Evolutionary conservation across 2,329 filamentous ascomycete genomes (phyloP), one percentile per base, ranked within the genome.

Genomic region (Botrytis galanthina): DNA sequence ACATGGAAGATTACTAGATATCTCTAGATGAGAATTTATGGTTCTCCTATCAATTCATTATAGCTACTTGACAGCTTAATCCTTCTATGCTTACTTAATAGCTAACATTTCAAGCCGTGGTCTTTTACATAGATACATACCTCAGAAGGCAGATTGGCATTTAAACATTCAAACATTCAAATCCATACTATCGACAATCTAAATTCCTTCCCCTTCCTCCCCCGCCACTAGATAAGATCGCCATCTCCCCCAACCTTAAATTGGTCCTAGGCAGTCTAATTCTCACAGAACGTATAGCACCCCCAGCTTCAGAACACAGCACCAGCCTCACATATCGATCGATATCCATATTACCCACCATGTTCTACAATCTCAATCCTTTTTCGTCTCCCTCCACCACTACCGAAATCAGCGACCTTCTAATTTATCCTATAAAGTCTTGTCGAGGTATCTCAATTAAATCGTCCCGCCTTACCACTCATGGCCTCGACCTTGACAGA

Each of bases 351-450:
- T 9, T 26, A 57, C 26, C n/a, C 61, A 37, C 18, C 2, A 71
- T 73, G 68, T 6, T 73, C 20, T 26, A 42, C 14, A 59, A 60
- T 48, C n/a, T 77, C 46, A 75, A 75, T 57, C 75, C 75, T 4
- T 77, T 76, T 22, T 59, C 75, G n/a, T 35, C 66, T 37, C 57
- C 73, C 9, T 67, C 66, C 26, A 67, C 72, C 37, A 72, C 48
- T 22, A 75, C 67, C 39, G 77, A 78, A 46, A 73, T 77, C 32
- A 73, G 74, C 54, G 74, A 76, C 46, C 82, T 91, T 18, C 85
- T 85, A 73, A 84, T 91, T 77, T 91, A 91, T 79, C 89, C 89
- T 20, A 88, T 91, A 78, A 91, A 91, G 79, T 91, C 89, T 74
- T 91, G 90, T 77, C 88, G 90, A 63, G 89, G 89, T 16, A 84